Percentiles rank a stretch among this genome's conserved stretches.
These are phyloP conservation scores for Suillus variegatus DNA, from an alignment of 768 basidiomycete species.

Conservation along the genomic window DNA sequence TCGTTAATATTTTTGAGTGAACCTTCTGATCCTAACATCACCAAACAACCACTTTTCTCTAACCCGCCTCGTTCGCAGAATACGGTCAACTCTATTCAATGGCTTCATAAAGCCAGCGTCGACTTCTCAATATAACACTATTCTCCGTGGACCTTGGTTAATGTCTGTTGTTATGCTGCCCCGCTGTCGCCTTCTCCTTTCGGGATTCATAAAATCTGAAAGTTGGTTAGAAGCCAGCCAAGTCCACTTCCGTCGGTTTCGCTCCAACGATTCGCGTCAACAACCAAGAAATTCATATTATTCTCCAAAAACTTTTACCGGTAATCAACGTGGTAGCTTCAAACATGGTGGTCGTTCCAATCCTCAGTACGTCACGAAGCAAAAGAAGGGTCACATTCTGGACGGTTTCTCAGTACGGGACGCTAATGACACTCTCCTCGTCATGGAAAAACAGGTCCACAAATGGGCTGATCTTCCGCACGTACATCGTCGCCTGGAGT, in stretches of 20 bases:
- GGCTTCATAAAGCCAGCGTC: background rate
- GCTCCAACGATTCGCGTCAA: constrained; percentile 6
- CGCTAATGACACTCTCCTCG: constrained; percentile 16
- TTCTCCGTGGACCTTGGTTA: background rate
- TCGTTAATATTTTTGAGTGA: background rate
- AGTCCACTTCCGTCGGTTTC: constrained; percentile 19
- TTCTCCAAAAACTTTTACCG: background rate
- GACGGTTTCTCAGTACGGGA: constrained; percentile 3
- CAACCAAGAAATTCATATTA: background rate
- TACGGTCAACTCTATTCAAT: background rate
- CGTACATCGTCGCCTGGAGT: constrained; percentile 41
- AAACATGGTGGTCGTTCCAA: constrained; percentile 1
- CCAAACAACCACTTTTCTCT: constrained; percentile 24
- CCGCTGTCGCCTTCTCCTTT: constrained; percentile 20
- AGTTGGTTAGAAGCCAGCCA: constrained; percentile 22
- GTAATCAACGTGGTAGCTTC: background rate
- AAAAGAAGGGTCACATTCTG: constrained; percentile 6
- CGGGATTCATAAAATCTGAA: constrained; percentile 15
- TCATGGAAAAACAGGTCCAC: constrained; percentile 39
- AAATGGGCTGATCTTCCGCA: constrained; percentile 38
- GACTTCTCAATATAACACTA: background rate
- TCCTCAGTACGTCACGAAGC: constrained; percentile 4
- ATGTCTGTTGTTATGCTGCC: constrained; percentile 21
- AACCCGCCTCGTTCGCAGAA: background rate
- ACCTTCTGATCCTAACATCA: constrained; percentile 29